Conservation (phyloP, 2,329 filamentous ascomycete species). For the Conoideocrella luteorostrata region DNA sequence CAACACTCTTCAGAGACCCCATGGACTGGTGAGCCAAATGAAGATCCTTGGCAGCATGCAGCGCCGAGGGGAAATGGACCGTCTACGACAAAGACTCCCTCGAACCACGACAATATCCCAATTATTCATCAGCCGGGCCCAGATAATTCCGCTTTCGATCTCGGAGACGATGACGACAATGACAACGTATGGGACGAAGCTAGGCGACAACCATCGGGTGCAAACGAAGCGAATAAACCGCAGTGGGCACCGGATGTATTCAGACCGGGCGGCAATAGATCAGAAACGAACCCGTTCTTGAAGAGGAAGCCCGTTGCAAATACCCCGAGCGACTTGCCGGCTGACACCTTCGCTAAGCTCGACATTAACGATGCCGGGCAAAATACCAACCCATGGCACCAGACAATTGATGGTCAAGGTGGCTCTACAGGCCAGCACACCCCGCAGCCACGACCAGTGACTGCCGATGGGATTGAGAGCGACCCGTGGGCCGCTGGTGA, state of each 20-base stretch:
- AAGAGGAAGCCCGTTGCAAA: conserved; percentile 34
- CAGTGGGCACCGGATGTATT: conserved; percentile 25
- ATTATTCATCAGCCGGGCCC: conserved; percentile 26
- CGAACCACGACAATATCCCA: conserved; percentile 19
- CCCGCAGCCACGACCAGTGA: conserved; percentile 11
- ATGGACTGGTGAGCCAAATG: conserved; percentile 17
- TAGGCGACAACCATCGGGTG: conserved; percentile 12
- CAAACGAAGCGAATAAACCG: not conserved
- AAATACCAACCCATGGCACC: conserved; percentile 30
- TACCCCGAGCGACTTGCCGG: conserved; percentile 17
- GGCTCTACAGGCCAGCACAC: conserved; percentile 7
- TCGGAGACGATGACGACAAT: conserved; percentile 22
- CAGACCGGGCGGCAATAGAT: conserved; percentile 25
- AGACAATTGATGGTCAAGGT: conserved; percentile 17
- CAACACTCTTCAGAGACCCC: conserved; percentile 12
- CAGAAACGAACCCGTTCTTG: conserved; percentile 48
- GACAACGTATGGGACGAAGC: conserved; percentile 26
- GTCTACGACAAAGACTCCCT: conserved; percentile 6
- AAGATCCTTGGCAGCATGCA: conserved; percentile 18
- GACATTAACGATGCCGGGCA: conserved; percentile 33
- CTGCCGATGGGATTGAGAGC: conserved; percentile 21
- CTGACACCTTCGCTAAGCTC: conserved; percentile 35
- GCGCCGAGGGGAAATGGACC: not conserved
- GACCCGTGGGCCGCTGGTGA: conserved; percentile 20
- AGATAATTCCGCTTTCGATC: conserved; percentile 9